Evolutionary conservation across 108 stramenopile genomes (phyloP).

Genomic region (Pseudonitzschia multistriata): DNA sequence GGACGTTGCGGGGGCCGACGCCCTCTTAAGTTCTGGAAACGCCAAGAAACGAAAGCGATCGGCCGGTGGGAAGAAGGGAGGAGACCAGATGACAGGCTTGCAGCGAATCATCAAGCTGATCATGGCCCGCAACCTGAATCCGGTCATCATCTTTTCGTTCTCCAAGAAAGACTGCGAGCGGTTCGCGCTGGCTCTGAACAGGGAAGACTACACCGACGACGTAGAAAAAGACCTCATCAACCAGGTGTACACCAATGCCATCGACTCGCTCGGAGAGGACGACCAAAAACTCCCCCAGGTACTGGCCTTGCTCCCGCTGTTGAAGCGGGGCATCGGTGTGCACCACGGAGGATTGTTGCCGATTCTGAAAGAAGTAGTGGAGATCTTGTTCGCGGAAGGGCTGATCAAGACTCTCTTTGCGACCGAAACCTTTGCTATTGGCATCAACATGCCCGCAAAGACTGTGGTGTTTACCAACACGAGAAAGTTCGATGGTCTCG

Average conservation of each 20-base stretch:
- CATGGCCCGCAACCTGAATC: constrained; percentile 93
- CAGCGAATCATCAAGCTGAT: constrained; percentile 94
- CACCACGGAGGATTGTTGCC: constrained; percentile 99
- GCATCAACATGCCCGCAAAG: constrained; percentile 99
- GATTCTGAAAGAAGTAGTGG: constrained; percentile 98
- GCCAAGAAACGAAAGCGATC: constrained; percentile 70
- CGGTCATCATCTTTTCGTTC: constrained; percentile 98
- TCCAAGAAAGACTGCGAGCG: constrained; percentile 97
- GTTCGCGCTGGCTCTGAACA: constrained; percentile 87
- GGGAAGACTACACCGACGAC: constrained; percentile 94
- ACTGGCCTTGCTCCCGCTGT: constrained; percentile 87
- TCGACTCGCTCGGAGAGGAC: constrained; percentile 93
- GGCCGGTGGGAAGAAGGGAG: constrained; percentile 44
- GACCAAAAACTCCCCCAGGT: constrained; percentile 97
- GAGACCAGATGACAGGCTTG: constrained; percentile 68
- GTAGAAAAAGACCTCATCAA: constrained; percentile 94
- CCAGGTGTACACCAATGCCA: constrained; percentile 94
- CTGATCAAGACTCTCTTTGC: constrained; percentile 97
- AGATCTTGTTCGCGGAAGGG: constrained; percentile 97
- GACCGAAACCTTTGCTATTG: constrained; percentile 99
- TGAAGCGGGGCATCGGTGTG: constrained; percentile 97
- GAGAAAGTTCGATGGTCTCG: constrained; percentile 96
- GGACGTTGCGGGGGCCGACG: constrained; percentile 58
- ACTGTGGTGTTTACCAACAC: constrained; percentile 99
- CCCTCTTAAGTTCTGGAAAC: constrained; percentile 69